Evolutionary conservation across 192 early-diverging fungal species (phyloP), one percentile per base, ranked within the genome.

Genomic region (Piromyces finnis): DNA sequence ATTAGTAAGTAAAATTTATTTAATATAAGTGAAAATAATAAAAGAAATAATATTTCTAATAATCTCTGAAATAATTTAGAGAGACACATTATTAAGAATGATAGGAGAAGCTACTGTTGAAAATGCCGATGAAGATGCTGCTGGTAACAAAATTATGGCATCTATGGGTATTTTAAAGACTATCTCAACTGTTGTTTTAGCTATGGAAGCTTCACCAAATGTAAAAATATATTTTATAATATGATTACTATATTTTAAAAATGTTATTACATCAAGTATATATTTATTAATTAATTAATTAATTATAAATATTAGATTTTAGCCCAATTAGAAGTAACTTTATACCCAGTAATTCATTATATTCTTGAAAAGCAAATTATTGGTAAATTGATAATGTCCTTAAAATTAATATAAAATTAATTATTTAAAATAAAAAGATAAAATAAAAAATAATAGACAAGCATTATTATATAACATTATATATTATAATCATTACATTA

Each of bases 91-190:
- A 83, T 85, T 96, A 84, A 90, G 95, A 36, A 89, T 99, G 79
- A 92, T 96, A 86, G 82, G 84, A 77, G 93, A 93, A 81, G 89
- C 91, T 29, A 87, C 89, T 30, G 83, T 84, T 29, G 87, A 92
- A 28, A 86, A 91, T 27, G 85, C 87, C 80, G 82, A 84, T 13
- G 86, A 86, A 22, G 91, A 94, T 78, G 90, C 89, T 39, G 84
- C 90, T 22, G 90, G 90, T 78, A 95, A 97, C 80, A 95, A 95
- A 86, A 94, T 91, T 16, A 91, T 93, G 90, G 93, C 95, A 2
- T 94, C 95, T 22, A 92, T 93, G 87, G 94, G 95, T 79, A 89
- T 97, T 5, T 86, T 97, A 32, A 95, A 95, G 84, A 96, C 95
- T 22, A 90, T 99, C 78, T 90, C 89, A 82, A 96, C 94, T 14